Base-by-base conservation (phyloP, 2,329 filamentous ascomycete genomes). In the Coniella lustricola region DNA sequence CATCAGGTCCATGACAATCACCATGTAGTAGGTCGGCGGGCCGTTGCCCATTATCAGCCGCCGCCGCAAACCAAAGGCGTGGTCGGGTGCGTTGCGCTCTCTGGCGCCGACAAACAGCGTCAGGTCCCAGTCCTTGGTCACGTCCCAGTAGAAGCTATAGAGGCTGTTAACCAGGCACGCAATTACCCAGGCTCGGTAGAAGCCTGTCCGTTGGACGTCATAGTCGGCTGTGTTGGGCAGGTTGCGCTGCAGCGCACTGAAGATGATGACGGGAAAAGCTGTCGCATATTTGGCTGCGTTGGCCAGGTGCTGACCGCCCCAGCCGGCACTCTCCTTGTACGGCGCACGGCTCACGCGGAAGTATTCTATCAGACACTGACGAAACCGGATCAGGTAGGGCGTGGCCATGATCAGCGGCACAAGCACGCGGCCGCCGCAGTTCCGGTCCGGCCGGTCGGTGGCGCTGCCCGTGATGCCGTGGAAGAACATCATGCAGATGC, bases 81-180 rank as follows among this genome's bases (percentile, higher is more conserved):
- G 78, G 21, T 85, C 79, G 2, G 76, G 75, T 10, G 76, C 74
- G 55, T 74, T 73, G 54, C 84, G 79, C 53, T 79, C 73, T 33
- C 67, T 68, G 13, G 70, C 64, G 2, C 73, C 64, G 3, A 84
- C 79, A 61, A 97, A 87, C 13, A 97, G 75, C 0, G 85, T 87
- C 54, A 98, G 74, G 62, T 97, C 93, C 93, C 93, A 98, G 72
- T 98, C 93, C 70, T 90, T 93, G 48, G 88, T 77, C 25, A 97
- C 82, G 60, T 98, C 93, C 93, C 93, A 98, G 74, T 93, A 98
- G 71, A 97, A 97, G n/a, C 86, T 90, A 69, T 95, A 98, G 38
- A 86, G 73, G 13, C 88, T 94, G 66, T 98, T 96, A 59, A 93
- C 62, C 31, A 89, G 71, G 25, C 88, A 85, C 37, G 85, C 85